Conservation (phyloP, 495 filamentous ascomycete genomes). For the Margaritispora aquatica region DNA sequence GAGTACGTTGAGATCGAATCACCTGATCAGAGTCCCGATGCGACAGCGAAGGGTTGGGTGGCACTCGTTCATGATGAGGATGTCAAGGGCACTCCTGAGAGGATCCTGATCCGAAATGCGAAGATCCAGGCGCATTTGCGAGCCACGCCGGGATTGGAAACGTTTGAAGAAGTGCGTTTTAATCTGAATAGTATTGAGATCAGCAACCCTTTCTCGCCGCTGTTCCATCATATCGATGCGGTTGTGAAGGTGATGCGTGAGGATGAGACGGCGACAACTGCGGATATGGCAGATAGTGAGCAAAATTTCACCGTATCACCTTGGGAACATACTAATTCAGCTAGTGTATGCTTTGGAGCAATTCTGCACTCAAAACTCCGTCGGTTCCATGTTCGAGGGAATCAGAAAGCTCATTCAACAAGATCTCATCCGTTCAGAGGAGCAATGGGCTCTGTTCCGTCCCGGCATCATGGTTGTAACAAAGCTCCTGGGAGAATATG, state of each 20-base stretch:
- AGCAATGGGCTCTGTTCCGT: constrained; percentile 3
- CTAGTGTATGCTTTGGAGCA: neutral
- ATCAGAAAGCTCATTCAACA: constrained; percentile 2
- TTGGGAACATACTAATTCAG: neutral
- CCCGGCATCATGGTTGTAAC: neutral
- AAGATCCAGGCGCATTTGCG: constrained; percentile 1
- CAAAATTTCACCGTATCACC: too few species aligned
- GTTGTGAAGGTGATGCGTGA: neutral
- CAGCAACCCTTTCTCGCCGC: neutral
- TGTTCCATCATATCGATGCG: constrained; percentile 1
- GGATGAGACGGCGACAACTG: neutral
- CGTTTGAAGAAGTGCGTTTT: neutral
- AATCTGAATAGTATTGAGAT: constrained; percentile 8
- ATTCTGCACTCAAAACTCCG: neutral
- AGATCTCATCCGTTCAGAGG: neutral
- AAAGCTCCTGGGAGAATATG: neutral
- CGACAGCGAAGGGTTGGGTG: neutral
- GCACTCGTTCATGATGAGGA: constrained; percentile 3
- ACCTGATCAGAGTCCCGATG: neutral
- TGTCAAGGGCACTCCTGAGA: constrained; percentile 1
- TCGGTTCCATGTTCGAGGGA: constrained; percentile 1
- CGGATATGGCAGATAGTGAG: constrained; percentile 2
- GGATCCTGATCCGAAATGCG: constrained; percentile 1
- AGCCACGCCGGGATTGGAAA: neutral
- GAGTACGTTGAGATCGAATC: constrained; percentile 2